Evolutionary conservation across 169 alveolate genomes (phyloP).

Genomic region (Eimeria acervulina): DNA sequence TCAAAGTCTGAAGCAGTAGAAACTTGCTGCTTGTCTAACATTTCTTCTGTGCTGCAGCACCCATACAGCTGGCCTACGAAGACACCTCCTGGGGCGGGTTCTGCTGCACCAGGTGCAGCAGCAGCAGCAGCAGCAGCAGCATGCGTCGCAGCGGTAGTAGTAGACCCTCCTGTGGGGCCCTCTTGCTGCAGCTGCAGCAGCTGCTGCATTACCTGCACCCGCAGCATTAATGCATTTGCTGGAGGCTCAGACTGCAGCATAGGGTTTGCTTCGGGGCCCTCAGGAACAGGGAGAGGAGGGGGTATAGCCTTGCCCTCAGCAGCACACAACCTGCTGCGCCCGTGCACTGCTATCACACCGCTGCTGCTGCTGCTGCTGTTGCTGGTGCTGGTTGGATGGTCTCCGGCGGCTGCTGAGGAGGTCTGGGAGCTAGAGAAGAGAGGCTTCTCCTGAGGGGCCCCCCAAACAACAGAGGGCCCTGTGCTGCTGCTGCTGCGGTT

Average conservation of each 20-base stretch:
- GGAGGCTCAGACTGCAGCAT: background rate
- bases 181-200: slow-evolving; percentile 45
- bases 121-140: background rate
- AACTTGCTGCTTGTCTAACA: slow-evolving; percentile 88
- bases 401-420: background rate
- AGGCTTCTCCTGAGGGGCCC: slow-evolving; percentile 1
- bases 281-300: slow-evolving; percentile 67
- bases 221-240: background rate
- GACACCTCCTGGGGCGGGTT: background rate
- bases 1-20: slow-evolving; percentile 93
- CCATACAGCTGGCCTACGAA: slow-evolving; percentile 90
- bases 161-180: background rate
- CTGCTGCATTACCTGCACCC: slow-evolving; percentile 57
- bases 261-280: slow-evolving; percentile 32
- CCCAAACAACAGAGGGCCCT: background rate
- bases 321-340: slow-evolving; percentile 51
- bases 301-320: slow-evolving; percentile 75
- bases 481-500: slow-evolving; percentile 32
- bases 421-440: background rate
- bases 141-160: background rate
- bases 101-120: background rate
- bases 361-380: slow-evolving; percentile 28
- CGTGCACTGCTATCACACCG: slow-evolving; percentile 55
- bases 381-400: background rate
- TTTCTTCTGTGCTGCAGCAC: slow-evolving; percentile 90